Evolutionary conservation across 306 rosid species (phyloP).

Genomic region (Crotalaria pallida): DNA sequence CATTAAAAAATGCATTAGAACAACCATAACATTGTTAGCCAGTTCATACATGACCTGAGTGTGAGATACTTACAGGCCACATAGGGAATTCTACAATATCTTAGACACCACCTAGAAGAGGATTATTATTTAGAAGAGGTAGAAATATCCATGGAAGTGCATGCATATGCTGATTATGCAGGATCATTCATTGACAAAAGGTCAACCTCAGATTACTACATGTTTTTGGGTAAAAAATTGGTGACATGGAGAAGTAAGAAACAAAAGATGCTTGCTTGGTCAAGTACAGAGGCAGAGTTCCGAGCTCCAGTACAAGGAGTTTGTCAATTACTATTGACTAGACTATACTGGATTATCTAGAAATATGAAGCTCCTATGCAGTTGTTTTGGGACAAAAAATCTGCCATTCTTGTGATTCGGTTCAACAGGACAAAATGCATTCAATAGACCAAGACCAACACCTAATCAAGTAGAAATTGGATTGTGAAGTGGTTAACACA

Average conservation of each 20-base stretch:
- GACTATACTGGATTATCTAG: background rate
- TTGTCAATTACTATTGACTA: background rate
- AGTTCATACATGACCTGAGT: no score
- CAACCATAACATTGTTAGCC: background rate
- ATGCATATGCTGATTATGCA: background rate
- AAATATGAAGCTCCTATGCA: background rate
- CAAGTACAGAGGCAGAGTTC: background rate
- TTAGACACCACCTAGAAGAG: background rate
- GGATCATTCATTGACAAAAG: background rate
- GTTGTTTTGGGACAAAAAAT: background rate
- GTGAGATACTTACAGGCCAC: no score
- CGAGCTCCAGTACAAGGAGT: background rate
- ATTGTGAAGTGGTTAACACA: background rate
- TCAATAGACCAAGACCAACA: background rate
- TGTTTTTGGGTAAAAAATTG: background rate
- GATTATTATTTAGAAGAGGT: background rate
- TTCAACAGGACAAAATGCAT: background rate
- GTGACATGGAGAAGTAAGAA: background rate
- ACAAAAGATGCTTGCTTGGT: background rate
- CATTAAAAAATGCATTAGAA: slow-evolving; percentile 24
- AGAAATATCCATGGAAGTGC: background rate
- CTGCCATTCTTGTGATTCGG: background rate
- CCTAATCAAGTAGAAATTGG: background rate
- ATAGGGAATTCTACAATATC: no score
- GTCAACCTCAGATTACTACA: background rate